phyloP scores from a whole-genome alignment of 257 asterid genomes.

The Nicotiana tomentosiformis region DNA sequence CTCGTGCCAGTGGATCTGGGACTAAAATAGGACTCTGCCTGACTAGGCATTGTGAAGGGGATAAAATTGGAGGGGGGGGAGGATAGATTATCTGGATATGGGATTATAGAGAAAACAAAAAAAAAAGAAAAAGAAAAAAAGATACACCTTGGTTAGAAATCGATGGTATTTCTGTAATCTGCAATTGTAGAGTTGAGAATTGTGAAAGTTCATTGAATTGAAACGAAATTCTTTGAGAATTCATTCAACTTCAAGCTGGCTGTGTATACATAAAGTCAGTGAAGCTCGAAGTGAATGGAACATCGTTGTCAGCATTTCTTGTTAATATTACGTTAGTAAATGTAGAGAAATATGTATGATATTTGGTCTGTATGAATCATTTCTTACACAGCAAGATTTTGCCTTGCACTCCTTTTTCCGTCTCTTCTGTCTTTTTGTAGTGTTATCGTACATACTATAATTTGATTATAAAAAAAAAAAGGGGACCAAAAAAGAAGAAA shows the following conservation, averaged over 20 bases:
- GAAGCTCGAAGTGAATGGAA: slow-evolving; percentile 17
- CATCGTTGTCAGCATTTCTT: background rate
- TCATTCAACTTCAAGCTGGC: slow-evolving; percentile 26
- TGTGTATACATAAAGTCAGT: slow-evolving; percentile 20
- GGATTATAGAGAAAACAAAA: background rate
- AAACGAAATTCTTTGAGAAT: slow-evolving; percentile 39
- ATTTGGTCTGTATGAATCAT: background rate
- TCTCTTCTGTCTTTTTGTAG: background rate
- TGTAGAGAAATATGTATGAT: background rate
- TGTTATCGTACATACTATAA: too few relatives aligned
- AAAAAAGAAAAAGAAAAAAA: background rate
- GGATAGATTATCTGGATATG: slow-evolving; percentile 18
- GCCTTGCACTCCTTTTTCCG: background rate
- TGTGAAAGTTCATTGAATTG: slow-evolving; percentile 16
- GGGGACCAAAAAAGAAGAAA: too few relatives aligned
- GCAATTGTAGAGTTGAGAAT: slow-evolving; percentile 66
- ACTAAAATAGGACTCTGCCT: slow-evolving; percentile 13
- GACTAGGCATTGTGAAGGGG: slow-evolving; percentile 11
- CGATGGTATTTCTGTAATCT: slow-evolving; percentile 54
- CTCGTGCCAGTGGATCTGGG: slow-evolving; percentile 21
- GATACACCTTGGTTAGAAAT: slow-evolving; percentile 33
- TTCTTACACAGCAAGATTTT: background rate
- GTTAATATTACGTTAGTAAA: background rate
- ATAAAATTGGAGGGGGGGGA: background rate
- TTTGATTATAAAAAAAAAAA: too few relatives aligned